Percentiles rank a stretch among this genome's conserved stretches.
Evolutionary conservation across 2,329 filamentous ascomycete genomes (phyloP).

Genomic region (Acrocalymma vagum): DNA sequence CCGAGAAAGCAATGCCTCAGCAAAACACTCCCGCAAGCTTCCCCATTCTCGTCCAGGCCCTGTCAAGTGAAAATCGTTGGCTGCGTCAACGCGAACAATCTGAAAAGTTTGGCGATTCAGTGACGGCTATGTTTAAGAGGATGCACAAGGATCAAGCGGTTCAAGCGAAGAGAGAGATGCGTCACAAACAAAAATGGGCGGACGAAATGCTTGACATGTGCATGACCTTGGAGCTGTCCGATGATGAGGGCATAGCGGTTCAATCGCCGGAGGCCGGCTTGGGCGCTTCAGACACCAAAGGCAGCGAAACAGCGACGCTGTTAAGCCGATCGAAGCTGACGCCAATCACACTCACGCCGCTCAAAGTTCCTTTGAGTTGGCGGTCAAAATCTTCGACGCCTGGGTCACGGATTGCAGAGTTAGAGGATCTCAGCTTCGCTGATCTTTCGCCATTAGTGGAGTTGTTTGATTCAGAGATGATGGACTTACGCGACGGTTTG

Average conservation of each 20-base stretch:
- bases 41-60: conserved; percentile 29
- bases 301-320: background rate
- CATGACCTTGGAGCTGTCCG: conserved; percentile 12
- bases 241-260: conserved; percentile 13
- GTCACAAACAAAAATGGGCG: no score
- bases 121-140: conserved; percentile 17
- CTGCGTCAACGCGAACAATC: conserved; percentile 33
- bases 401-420: background rate
- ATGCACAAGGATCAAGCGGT: conserved; percentile 11
- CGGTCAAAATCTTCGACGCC: background rate
- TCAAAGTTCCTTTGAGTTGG: background rate
- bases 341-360: background rate
- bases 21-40: conserved; percentile 19
- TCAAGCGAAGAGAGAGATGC: conserved; percentile 2
- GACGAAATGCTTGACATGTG: conserved; percentile 6
- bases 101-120: conserved; percentile 22
- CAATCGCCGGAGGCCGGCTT: conserved; percentile 1
- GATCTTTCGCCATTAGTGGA: conserved; percentile 13
- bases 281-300: background rate
- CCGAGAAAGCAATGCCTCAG: conserved; percentile 17
- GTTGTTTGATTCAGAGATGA: conserved; percentile 10
- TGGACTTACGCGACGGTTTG: no score
- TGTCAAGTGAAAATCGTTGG: conserved; percentile 40
- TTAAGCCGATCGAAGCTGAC: background rate
- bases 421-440: conserved; percentile 12